Evolutionary conservation across 2,329 filamentous ascomycete genomes (phyloP), one percentile per base, ranked within the genome.

Genomic region (Sclerotinia minor): DNA sequence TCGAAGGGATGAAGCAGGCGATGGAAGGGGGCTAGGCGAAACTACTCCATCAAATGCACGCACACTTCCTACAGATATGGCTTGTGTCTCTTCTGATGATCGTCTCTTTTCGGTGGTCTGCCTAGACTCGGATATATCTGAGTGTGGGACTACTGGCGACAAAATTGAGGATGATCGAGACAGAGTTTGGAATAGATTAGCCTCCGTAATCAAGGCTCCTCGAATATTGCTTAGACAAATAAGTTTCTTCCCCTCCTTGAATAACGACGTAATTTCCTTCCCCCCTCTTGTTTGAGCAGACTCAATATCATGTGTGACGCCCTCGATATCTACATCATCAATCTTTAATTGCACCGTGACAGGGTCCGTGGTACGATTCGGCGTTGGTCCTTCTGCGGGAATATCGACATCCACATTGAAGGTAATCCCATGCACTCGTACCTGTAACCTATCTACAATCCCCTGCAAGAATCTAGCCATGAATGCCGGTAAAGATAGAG

Each of bases 401-500:
- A 87, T 79, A 60, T 87, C 82, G 52, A 88, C 79, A 72, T 92
- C 88, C 24, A 93, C 79, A 73, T 88, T 86, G 70, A 93, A 83
- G 15, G 83, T 84, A 67, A 94, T 84, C 35, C 86, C 83, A 63
- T 83, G 84, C 68, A 94, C 86, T 61, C 81, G 82, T 35, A 94
- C 79, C 75, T 91, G 86, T 67, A 89, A 82, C 57, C 91, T 85
- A 77, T 95, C 90, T 35, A 90, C 80, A 60, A 94, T 87, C 41
- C 90, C 90, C 72, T 92, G 88, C 7, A 94, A 78, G 71, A 92
- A 92, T 71, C 85, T 86, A 53, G 89, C 85, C 58, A 95, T 80
- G 71, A 93, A 92, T 0, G 81, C 81, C 7, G 91, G 91, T 5
- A 94, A 80, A 1, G 87, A 88, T 44, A 93, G 80, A 1, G 86